phyloP scores from a whole-genome alignment of 805 yeast genomes.

The Sugiyamaella smithiae region DNA sequence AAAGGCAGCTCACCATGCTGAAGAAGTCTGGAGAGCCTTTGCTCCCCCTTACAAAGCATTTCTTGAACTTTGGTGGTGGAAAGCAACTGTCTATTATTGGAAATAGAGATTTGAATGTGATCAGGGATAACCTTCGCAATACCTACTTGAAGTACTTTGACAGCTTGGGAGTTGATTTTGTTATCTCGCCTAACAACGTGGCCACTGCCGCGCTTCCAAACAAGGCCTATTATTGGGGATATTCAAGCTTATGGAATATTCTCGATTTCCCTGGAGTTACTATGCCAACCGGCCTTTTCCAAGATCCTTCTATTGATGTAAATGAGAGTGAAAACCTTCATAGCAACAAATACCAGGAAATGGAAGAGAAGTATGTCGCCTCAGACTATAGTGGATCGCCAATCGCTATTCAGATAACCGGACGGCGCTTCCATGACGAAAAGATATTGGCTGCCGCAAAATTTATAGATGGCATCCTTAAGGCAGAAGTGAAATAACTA shows the following conservation, averaged over 20 bases:
- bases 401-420: conserved; percentile 62
- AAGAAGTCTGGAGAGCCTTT: conserved; percentile 7
- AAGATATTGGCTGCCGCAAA: conserved; percentile 36
- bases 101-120: conserved; percentile 31
- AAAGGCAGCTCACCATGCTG: neutral
- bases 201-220: conserved; percentile 39
- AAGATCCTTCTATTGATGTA: conserved; percentile 9
- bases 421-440: conserved; percentile 61
- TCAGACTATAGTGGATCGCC: conserved; percentile 56
- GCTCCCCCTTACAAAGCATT: conserved; percentile 9
- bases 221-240: conserved; percentile 12
- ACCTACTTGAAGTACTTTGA: conserved; percentile 36
- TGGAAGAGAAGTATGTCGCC: conserved; percentile 46
- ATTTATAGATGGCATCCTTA: neutral
- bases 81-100: neutral
- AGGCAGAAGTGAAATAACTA: neutral
- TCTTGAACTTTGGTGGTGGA: conserved; percentile 3
- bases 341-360: conserved; percentile 23
- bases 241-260: conserved; percentile 17
- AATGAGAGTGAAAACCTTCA: neutral
- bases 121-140: conserved; percentile 29
- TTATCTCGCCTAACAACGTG: conserved; percentile 28
- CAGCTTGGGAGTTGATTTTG: conserved; percentile 36
- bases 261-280: conserved; percentile 16
- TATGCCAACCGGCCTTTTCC: conserved; percentile 14